Conservation (phyloP, 495 filamentous ascomycete species). For the Aspergillus indologenus region DNA sequence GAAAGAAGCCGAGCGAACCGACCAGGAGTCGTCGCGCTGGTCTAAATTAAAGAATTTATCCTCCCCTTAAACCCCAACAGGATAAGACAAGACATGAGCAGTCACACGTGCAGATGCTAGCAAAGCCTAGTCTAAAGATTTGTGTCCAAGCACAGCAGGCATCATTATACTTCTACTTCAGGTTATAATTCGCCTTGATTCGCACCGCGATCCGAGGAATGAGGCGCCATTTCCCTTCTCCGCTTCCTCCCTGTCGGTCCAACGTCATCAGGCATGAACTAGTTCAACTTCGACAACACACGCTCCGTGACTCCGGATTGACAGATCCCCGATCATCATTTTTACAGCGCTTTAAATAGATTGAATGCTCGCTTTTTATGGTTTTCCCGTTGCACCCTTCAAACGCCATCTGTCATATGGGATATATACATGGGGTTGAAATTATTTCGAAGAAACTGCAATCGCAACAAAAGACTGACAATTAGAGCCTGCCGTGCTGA, state of each 20-base stretch:
- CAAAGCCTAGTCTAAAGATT: background rate
- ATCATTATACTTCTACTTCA: slow-evolving; percentile 3
- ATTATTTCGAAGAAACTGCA: background rate
- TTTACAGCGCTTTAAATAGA: too few species aligned
- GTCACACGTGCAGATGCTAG: slow-evolving; percentile 10
- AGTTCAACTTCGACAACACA: background rate
- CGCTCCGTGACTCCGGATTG: background rate
- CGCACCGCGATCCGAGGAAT: slow-evolving; percentile 4
- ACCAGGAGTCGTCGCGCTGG: too few species aligned
- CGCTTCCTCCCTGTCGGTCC: slow-evolving; percentile 1
- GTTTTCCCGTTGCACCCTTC: too few species aligned
- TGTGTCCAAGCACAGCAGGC: slow-evolving; percentile 8
- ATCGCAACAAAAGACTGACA: background rate
- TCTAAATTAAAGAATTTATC: background rate
- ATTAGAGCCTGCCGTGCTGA: background rate
- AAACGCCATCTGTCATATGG: background rate
- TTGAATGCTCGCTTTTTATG: too few species aligned
- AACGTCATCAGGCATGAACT: slow-evolving; percentile 17
- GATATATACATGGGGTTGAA: too few species aligned
- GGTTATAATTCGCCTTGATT: background rate
- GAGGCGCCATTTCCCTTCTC: background rate
- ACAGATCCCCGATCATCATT: too few species aligned
- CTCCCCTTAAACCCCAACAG: too few species aligned
- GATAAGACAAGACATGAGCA: background rate
- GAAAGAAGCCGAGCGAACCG: slow-evolving; percentile 8